phyloP scores from a whole-genome alignment of 805 yeast species.

The Kodamaea sagamina region DNA sequence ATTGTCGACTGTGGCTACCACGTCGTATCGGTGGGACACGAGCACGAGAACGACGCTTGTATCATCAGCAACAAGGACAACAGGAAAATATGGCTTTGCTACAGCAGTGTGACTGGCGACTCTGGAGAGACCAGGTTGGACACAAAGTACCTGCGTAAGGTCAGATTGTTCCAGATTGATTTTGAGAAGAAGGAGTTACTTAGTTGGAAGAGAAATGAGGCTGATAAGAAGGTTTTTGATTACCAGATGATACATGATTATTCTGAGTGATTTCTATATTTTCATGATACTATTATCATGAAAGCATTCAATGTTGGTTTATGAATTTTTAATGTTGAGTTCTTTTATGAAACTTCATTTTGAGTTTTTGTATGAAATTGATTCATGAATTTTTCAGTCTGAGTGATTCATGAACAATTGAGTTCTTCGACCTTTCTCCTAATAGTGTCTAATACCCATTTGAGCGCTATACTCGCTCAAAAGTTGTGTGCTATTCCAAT shows the following conservation, averaged over 20 bases:
- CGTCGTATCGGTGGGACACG: conserved; percentile 44
- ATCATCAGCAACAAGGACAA: conserved; percentile 24
- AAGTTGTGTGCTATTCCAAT: too few species aligned
- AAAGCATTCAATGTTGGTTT: background rate
- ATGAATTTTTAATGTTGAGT: background rate
- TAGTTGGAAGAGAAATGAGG: conserved; percentile 41
- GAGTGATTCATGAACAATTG: too few species aligned
- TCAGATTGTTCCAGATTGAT: conserved; percentile 38
- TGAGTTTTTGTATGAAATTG: too few species aligned
- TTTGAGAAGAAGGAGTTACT: conserved; percentile 27
- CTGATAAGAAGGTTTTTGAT: conserved; percentile 26
- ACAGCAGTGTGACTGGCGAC: conserved; percentile 40
- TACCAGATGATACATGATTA: conserved; percentile 21
- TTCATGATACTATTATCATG: background rate
- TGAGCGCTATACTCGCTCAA: too few species aligned
- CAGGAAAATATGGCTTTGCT: conserved; percentile 38
- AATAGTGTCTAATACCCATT: too few species aligned
- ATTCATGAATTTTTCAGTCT: too few species aligned
- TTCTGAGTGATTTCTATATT: background rate
- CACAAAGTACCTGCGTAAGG: conserved; percentile 30
- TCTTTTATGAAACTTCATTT: too few species aligned
- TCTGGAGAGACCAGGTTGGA: conserved; percentile 32
- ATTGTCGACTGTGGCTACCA: conserved; percentile 37
- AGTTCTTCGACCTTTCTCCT: too few species aligned
- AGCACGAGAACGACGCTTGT: conserved; percentile 47